Evolutionary conservation across 805 yeast genomes (phyloP).

Genomic region (Candida fluviatilis): DNA sequence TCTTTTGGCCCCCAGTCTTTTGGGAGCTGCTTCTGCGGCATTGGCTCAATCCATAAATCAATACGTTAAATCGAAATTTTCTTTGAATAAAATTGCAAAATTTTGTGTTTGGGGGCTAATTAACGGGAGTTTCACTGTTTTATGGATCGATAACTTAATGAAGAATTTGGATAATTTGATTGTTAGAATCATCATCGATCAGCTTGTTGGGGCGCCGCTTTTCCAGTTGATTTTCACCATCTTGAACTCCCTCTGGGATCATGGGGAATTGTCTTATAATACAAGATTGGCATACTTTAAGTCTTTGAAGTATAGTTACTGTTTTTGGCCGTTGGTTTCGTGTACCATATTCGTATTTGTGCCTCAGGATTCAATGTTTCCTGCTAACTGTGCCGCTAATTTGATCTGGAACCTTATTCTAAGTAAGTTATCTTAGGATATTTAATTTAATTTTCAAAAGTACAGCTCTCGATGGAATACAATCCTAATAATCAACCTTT

Average conservation of each 20-base stretch:
- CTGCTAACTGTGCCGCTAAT: constrained; percentile 53
- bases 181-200: constrained; percentile 48
- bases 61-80: constrained; percentile 27
- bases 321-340: constrained; percentile 60
- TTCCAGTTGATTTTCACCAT: constrained; percentile 51
- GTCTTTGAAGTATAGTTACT: constrained; percentile 48
- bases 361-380: constrained; percentile 49
- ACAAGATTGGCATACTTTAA: constrained; percentile 39
- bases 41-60: constrained; percentile 41
- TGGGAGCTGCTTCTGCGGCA: constrained; percentile 39
- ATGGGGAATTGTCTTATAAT: constrained; percentile 31
- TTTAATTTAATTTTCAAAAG: too few species aligned
- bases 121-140: constrained; percentile 50
- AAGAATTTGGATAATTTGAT: constrained; percentile 28
- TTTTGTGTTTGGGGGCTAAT: constrained; percentile 58
- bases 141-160: constrained; percentile 52
- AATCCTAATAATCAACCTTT: too few species aligned
- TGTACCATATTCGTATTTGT: constrained; percentile 45
- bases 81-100: constrained; percentile 33
- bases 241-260: constrained; percentile 54
- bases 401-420: constrained; percentile 54
- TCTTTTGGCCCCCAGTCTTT: constrained; percentile 32
- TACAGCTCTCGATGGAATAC: too few species aligned
- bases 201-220: constrained; percentile 48
- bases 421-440: constrained; percentile 24